Evolutionary conservation across 495 filamentous ascomycete genomes (phyloP), one percentile per base, ranked within the genome.

Genomic region (Aspergillus asperescens): DNA sequence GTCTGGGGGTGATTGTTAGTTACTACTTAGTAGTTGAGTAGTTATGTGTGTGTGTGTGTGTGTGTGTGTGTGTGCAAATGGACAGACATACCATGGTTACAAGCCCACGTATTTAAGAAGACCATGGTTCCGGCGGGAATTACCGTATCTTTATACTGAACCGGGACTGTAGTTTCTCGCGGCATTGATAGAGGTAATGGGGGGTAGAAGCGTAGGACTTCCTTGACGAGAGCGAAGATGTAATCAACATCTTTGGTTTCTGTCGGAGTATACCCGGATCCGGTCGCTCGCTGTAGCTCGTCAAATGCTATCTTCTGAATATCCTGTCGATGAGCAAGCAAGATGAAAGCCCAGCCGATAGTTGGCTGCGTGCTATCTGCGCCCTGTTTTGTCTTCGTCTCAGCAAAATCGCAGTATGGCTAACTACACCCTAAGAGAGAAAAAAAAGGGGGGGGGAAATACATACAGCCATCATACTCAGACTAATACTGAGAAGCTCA

Each of bases 131-230:
- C 39, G 4, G 3, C 8, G 2, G 78, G 78, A 34, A 81, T 79
- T 18, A 64, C 68, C 18, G 71, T 74, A 9, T 73, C 76, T 38
- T 77, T 68, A 73, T 75, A 81, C 1, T 71, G 62, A 10, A 81
- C 65, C 43, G 77, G 74, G 0, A 63, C 67, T 0, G 71, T 67
- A 0, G 76, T 78, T 56, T 76, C 76, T 34, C 77, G 52, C 2
- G 77, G 77, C 18, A 79, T 56, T 27, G 68, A 72, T 70, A 81
- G 77, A 0, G 71, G 60, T 53, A 69, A 70, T n/a, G 78, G 75
- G 7, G 77, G 78, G 48, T 79, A 81, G 52, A 73, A 81, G 2
- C 79, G 62, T 0, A 65, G 71, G 6, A 75, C 73, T 50, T 81
- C 79, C 41, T 78, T 78, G 39, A 79, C 57, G 9, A 78, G 65